Evolutionary conservation across 768 basidiomycete genomes (phyloP).

Genomic region (Podaxis pistillaris): DNA sequence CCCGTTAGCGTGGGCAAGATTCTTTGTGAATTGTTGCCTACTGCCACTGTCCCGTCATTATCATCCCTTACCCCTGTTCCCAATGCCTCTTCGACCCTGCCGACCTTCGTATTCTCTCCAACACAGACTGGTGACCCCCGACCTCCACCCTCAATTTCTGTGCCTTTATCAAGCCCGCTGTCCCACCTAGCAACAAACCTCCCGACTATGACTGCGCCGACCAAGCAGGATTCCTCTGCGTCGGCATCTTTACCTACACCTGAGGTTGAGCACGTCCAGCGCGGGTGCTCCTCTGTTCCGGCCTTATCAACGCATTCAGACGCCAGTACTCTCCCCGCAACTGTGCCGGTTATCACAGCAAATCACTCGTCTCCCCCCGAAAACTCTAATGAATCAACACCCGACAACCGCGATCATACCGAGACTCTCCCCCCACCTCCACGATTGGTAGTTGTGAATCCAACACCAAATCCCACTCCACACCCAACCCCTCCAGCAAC

Average conservation of each 20-base stretch:
- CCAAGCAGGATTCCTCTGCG: neutral
- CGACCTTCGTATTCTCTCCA: neutral
- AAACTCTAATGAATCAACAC: neutral
- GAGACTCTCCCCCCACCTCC: slow-evolving; percentile 34
- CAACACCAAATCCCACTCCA: slow-evolving; percentile 74
- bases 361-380: slow-evolving; percentile 4
- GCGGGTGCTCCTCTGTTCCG: neutral
- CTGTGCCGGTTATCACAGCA: slow-evolving; percentile 5
- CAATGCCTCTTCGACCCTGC: slow-evolving; percentile 4
- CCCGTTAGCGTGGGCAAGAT: slow-evolving; percentile 23
- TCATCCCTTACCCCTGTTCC: slow-evolving; percentile 5
- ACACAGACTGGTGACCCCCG: slow-evolving; percentile 6
- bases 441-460: slow-evolving; percentile 66
- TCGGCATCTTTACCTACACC: slow-evolving; percentile 6
- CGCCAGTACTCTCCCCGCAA: neutral
- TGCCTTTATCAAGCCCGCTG: slow-evolving; percentile 6
- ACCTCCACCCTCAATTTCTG: neutral
- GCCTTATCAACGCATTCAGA: slow-evolving; percentile 1
- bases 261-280: slow-evolving; percentile 3
- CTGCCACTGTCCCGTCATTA: slow-evolving; percentile 10
- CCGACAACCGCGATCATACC: neutral
- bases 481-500: slow-evolving; percentile 80
- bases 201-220: neutral
- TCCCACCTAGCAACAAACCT: neutral
- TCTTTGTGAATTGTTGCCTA: slow-evolving; percentile 13